Evolutionary conservation across 2,329 filamentous ascomycete genomes (phyloP).

Genomic region (Phaeophleospora eucalypticola): DNA sequence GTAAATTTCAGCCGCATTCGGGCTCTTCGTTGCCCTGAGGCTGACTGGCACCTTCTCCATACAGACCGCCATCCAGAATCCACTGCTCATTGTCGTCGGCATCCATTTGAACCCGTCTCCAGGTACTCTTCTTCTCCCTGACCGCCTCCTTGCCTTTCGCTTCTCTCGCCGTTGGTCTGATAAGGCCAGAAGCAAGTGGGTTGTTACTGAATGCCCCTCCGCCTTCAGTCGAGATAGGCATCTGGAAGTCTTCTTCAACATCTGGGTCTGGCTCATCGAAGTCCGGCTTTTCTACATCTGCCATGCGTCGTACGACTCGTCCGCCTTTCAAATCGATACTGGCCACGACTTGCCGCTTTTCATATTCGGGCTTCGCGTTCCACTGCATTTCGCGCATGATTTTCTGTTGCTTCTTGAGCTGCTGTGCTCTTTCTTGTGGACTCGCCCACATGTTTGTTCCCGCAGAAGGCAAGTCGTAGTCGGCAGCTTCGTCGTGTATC

Average conservation of each 20-base stretch:
- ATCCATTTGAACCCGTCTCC: constrained; percentile 52
- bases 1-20: constrained; percentile 13
- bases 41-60: constrained; percentile 32
- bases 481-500: constrained; percentile 79
- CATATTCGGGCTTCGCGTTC: constrained; percentile 78
- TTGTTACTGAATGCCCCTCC: constrained; percentile 65
- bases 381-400: constrained; percentile 81
- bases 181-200: constrained; percentile 61
- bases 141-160: constrained; percentile 43
- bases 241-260: constrained; percentile 18
- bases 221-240: constrained; percentile 30
- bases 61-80: constrained; percentile 51
- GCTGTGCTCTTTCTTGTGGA: constrained; percentile 74
- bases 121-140: constrained; percentile 38
- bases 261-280: constrained; percentile 43
- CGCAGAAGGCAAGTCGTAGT: constrained; percentile 60
- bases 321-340: constrained; percentile 78
- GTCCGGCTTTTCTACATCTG: constrained; percentile 54
- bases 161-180: constrained; percentile 57
- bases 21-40: constrained; percentile 13
- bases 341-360: constrained; percentile 79
- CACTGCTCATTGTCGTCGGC: constrained; percentile 51
- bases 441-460: constrained; percentile 76
- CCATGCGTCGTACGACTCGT: constrained; percentile 70
- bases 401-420: constrained; percentile 82